Percentiles rank a stretch among this genome's conserved stretches.
These are phyloP conservation scores for Leccinum pachyderme DNA, from an alignment of 1,284 basidiomycete species.

Conservation along the genomic window DNA sequence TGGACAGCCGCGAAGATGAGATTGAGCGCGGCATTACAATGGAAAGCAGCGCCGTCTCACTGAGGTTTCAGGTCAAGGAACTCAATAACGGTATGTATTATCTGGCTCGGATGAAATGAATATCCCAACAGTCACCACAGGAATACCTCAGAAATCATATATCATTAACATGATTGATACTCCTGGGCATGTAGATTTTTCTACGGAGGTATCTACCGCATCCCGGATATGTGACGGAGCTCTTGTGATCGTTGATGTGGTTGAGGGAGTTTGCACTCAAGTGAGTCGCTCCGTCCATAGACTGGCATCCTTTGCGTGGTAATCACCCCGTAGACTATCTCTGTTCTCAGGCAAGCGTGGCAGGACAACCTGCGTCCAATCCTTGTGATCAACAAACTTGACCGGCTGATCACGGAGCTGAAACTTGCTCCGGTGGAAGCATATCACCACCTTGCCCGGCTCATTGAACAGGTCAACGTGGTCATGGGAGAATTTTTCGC, in stretches of 20 bases:
- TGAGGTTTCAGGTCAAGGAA: constrained; percentile 78
- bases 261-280: constrained; percentile 98
- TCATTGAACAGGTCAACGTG: constrained; percentile 98
- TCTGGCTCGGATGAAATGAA: constrained; percentile 22
- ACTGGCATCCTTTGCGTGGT: background rate
- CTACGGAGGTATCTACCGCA: constrained; percentile 94
- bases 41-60: constrained; percentile 93
- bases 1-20: constrained; percentile 96
- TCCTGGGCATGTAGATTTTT: constrained; percentile 98
- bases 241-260: constrained; percentile 94
- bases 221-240: constrained; percentile 94
- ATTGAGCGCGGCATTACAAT: constrained; percentile 98
- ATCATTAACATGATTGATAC: constrained; percentile 97
- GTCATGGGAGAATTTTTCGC: constrained; percentile 98
- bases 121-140: constrained; percentile 41
- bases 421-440: constrained; percentile 91
- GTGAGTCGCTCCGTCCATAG: constrained; percentile 41
- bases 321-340: constrained; percentile 69
- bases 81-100: constrained; percentile 43
- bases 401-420: constrained; percentile 93
- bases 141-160: constrained; percentile 60
- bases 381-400: constrained; percentile 97
- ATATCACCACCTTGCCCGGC: constrained; percentile 88
- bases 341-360: constrained; percentile 96
- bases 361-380: constrained; percentile 86